phyloP scores from a whole-genome alignment of 768 basidiomycete genomes.

The Mrakia hoshinonis region DNA sequence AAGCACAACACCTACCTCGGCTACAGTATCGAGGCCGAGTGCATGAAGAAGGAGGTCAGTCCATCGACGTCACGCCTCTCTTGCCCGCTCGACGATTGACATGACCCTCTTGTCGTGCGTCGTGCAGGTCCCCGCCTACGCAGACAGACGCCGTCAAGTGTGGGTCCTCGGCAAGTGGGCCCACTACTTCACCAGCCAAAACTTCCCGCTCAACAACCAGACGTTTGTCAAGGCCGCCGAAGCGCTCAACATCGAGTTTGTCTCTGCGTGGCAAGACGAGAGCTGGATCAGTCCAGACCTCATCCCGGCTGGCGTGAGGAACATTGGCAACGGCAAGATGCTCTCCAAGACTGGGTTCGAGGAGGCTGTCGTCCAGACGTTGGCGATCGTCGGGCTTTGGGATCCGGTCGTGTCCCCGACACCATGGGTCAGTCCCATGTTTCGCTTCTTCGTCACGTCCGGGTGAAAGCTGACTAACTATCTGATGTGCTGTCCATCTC shows the following conservation, averaged over 20 bases:
- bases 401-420: too few relatives aligned
- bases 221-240: not conserved
- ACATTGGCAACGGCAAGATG: not conserved
- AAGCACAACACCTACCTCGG: slow-evolving; percentile 23
- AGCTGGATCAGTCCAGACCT: not conserved
- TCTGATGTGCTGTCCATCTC: too few relatives aligned
- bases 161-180: not conserved
- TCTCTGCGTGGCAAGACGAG: slow-evolving; percentile 1
- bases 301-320: not conserved
- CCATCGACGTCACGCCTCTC: too few relatives aligned
- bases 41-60: not conserved
- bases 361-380: not conserved
- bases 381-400: not conserved
- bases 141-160: not conserved
- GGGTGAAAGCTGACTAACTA: too few relatives aligned
- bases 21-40: slow-evolving; percentile 13
- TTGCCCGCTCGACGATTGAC: too few relatives aligned
- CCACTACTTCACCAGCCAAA: not conserved
- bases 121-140: not conserved
- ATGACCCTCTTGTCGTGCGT: too few relatives aligned
- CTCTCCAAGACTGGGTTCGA: not conserved
- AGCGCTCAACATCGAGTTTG: slow-evolving; percentile 13
- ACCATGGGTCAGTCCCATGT: too few relatives aligned
- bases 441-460: too few relatives aligned
- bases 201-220: not conserved